Evolutionary conservation across 2,329 filamentous ascomycete species (phyloP), one percentile per base, ranked within the genome.

Genomic region (Bipolaris bicolor): DNA sequence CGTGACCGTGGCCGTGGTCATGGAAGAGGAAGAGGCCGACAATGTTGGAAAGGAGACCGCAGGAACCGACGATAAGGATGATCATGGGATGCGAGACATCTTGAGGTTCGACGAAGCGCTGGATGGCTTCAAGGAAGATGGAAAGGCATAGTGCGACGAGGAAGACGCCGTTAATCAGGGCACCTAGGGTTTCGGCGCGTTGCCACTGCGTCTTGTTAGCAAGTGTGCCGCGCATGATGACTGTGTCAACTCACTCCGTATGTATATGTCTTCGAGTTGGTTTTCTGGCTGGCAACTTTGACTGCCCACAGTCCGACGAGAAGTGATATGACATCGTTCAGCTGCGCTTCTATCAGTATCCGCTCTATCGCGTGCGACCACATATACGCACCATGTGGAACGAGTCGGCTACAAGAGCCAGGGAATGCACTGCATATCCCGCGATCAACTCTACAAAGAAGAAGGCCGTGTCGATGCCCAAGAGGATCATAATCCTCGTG

Each of bases 311-410:
- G 79, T 63, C 95, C 95, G 61, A 99, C 94, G 55, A 89, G 85
- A 13, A 99, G 82, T 1, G 95, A 98, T 60, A 99, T 89, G 68
- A 99, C 95, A 85, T 99, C 95, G 81, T 99, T 99, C 60, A 99
- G 83, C 90, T 92, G 52, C 20, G 52, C 40, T 40, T 33, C 39
- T 52, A 55, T 67, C 56, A 67, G 65, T 55, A 55, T 34, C 34
- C 45, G 37, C 34, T 44, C 40, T n/a, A 49, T 26, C 48, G 39
- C 31, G 24, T 22, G 15, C 22, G n/a, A 39, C 29, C 31, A 44
- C 3, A 31, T 40, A 37, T 40, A 77, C 84, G 68, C 74, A 92
- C 90, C 95, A 99, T 99, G 80, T 99, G 95, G 78, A 99, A 99
- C 58, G 95, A 92, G 81, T 99, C 95, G 52, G 95, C 95, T 73